Conservation (phyloP, 1,284 basidiomycete species). For the Ceratobasidium sp. region DNA sequence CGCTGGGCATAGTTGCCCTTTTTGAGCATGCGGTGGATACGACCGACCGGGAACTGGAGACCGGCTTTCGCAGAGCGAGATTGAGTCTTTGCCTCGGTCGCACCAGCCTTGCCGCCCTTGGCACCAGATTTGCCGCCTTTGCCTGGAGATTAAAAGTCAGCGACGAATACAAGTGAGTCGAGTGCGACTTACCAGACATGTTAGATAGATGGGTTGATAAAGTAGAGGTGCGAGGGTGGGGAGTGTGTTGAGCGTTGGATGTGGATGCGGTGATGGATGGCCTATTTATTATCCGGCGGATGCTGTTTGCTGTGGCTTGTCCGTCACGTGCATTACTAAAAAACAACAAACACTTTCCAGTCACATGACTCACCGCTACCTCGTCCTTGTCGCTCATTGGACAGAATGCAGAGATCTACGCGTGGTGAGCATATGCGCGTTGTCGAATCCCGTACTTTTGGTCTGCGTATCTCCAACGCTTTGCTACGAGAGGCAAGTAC, state of each 20-base stretch:
- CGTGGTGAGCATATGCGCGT: neutral
- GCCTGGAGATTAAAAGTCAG: slow-evolving; percentile 35
- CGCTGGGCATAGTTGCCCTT: slow-evolving; percentile 55
- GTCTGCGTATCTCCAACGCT: too few relatives aligned
- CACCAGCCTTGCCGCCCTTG: slow-evolving; percentile 59
- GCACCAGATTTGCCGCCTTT: slow-evolving; percentile 51
- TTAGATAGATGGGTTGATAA: slow-evolving; percentile 49
- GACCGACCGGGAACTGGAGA: slow-evolving; percentile 56
- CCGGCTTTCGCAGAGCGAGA: slow-evolving; percentile 55
- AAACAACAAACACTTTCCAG: neutral
- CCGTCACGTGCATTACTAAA: slow-evolving; percentile 9
- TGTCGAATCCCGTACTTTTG: neutral
- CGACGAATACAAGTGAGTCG: neutral
- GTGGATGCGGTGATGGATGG: neutral
- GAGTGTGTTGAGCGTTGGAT: slow-evolving; percentile 50
- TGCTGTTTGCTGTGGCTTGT: slow-evolving; percentile 8
- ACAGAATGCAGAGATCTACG: neutral
- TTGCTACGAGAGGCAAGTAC: slow-evolving; percentile 1
- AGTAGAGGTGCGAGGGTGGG: slow-evolving; percentile 48
- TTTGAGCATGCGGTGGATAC: slow-evolving; percentile 55
- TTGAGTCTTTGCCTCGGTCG: slow-evolving; percentile 48
- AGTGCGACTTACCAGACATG: slow-evolving; percentile 64
- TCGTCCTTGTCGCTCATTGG: neutral
- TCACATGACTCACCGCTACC: slow-evolving; percentile 25
- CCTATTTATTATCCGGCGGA: slow-evolving; percentile 34